Conservation (phyloP, 2,329 filamentous ascomycete species). For the Fusarium sp. region DNA sequence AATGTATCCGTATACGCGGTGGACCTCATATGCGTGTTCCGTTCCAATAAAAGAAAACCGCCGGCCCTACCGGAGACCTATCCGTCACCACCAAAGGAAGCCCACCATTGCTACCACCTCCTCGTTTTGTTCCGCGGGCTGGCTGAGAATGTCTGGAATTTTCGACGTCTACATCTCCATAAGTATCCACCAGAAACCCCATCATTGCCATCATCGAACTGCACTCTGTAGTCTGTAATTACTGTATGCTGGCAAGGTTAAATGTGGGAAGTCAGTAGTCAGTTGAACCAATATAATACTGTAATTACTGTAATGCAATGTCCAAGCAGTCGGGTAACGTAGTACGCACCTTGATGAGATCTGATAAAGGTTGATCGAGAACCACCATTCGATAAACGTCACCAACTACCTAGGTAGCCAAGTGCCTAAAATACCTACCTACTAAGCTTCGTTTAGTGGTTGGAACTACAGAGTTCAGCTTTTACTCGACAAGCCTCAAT, state of each 20-base stretch:
- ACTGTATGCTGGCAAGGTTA: neutral
- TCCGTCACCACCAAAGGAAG: conserved; percentile 20
- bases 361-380: neutral
- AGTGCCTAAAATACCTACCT: no score
- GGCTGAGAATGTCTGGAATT: conserved; percentile 25
- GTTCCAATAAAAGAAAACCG: conserved; percentile 37
- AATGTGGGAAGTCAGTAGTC: neutral
- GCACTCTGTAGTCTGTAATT: neutral
- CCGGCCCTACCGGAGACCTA: conserved; percentile 30
- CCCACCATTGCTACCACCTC: conserved; percentile 26
- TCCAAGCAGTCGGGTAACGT: neutral
- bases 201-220: conserved; percentile 23
- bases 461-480: conserved; percentile 23
- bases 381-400: neutral
- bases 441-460: neutral
- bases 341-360: conserved; percentile 1
- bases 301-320: neutral
- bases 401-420: neutral
- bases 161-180: conserved; percentile 2
- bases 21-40: conserved; percentile 15
- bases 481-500: conserved; percentile 24
- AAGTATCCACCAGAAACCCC: conserved; percentile 25
- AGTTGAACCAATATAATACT: neutral
- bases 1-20: conserved; percentile 1
- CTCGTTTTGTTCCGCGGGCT: conserved; percentile 22